A percentile compares a stretch with the other conserved stretches of the same genome.
Evolutionary conservation across 257 asterid genomes (phyloP).

Genomic region (Scutellaria galericulata): DNA sequence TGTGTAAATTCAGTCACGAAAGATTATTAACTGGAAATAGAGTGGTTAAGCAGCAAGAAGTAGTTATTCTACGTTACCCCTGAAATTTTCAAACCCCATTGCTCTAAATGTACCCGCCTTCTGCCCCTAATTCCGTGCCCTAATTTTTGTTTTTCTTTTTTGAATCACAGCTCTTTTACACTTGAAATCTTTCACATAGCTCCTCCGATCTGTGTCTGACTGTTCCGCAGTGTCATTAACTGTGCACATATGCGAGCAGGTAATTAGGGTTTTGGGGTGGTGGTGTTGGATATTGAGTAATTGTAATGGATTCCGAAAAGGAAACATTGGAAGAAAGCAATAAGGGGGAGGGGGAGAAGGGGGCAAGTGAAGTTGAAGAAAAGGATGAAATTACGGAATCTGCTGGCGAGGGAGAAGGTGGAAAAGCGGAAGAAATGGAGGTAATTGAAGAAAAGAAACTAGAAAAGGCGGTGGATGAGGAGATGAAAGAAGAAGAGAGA

Average conservation of each 20-base stretch:
- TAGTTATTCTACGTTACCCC: not conserved
- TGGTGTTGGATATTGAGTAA: not conserved
- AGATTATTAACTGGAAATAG: no score
- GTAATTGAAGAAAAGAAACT: conserved; percentile 3
- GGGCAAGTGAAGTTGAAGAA: conserved; percentile 15
- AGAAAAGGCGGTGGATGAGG: not conserved
- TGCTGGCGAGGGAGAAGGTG: not conserved
- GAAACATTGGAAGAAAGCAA: conserved; percentile 19
- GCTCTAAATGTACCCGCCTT: conserved; percentile 27
- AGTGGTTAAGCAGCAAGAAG: no score
- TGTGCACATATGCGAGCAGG: not conserved
- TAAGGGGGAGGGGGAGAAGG: conserved; percentile 15
- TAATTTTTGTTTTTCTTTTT: not conserved
- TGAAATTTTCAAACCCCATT: not conserved
- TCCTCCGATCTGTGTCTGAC: conserved; percentile 7
- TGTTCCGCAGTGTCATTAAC: not conserved
- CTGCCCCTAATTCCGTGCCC: conserved; percentile 22
- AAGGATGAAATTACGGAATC: not conserved
- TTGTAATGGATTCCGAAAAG: conserved; percentile 24
- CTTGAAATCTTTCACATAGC: not conserved
- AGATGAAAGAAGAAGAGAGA: conserved; percentile 2
- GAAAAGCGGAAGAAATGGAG: conserved; percentile 11
- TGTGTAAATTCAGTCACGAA: no score
- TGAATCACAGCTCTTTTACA: not conserved
- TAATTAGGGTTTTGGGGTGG: conserved; percentile 19